phyloP scores from a whole-genome alignment of 2,329 filamentous ascomycete genomes.

The Talaromyces sp. region DNA sequence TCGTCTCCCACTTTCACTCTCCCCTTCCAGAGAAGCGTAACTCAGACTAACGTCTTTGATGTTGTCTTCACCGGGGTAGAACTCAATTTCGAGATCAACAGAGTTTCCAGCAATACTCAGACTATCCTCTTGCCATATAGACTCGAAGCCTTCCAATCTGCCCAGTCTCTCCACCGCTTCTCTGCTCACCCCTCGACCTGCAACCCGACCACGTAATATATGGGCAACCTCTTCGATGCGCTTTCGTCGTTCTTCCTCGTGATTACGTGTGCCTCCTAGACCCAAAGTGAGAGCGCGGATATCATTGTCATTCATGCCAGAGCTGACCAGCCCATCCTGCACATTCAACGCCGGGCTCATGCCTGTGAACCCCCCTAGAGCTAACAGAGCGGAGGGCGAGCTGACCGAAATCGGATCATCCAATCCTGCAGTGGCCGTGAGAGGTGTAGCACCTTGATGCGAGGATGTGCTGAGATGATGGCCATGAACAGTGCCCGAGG shows the following conservation, averaged over 20 bases:
- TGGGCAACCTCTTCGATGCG: slow-evolving; percentile 42
- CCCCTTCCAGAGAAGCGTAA: slow-evolving; percentile 40
- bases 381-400: slow-evolving; percentile 44
- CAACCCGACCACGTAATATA: slow-evolving; percentile 38
- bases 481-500: slow-evolving; percentile 34
- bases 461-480: slow-evolving; percentile 36
- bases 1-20: slow-evolving; percentile 37
- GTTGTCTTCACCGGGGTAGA: slow-evolving; percentile 37
- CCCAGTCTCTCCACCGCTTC: slow-evolving; percentile 43
- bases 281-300: slow-evolving; percentile 39
- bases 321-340: slow-evolving; percentile 35
- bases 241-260: slow-evolving; percentile 40
- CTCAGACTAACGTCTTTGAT: slow-evolving; percentile 44
- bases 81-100: slow-evolving; percentile 47
- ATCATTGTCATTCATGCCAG: slow-evolving; percentile 38
- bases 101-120: slow-evolving; percentile 46
- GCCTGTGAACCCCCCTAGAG: slow-evolving; percentile 41
- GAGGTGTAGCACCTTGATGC: slow-evolving; percentile 44
- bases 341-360: slow-evolving; percentile 40
- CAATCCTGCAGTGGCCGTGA: slow-evolving; percentile 34
- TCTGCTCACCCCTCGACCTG: slow-evolving; percentile 43
- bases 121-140: slow-evolving; percentile 46
- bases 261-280: slow-evolving; percentile 35
- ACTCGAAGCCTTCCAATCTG: slow-evolving; percentile 44
- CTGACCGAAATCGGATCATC: slow-evolving; percentile 45